Evolutionary conservation across 2,329 filamentous ascomycete species (phyloP), one percentile per base, ranked within the genome.

Genomic region (Phyllosticta citribraziliensis): DNA sequence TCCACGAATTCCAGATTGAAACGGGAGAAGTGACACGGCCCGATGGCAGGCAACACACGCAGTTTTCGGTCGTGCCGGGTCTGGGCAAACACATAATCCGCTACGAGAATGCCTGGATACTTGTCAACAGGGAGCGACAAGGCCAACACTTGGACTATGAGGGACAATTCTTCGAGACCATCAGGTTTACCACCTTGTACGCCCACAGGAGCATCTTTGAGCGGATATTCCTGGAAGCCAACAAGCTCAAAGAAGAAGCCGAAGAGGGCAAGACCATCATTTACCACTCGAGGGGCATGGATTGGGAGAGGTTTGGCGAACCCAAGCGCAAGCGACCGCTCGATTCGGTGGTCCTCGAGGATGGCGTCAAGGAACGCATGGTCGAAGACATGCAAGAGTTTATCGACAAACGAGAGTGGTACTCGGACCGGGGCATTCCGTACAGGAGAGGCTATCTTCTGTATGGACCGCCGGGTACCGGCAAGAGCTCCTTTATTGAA

Each of bases 401-500:
- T 68, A 78, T 96, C 58, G 78, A 79, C 1, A 87, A 88, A 47
- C 84, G 89, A 62, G 84, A 88, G 65, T 97, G 93, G 92, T 97
- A 97, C 70, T 84, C 91, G 56, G 91, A 96, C 68, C 86, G 93
- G n/a, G 93, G 92, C 2, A 96, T 97, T 65, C 93, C 93, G 0
- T 97, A 97, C 69, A 84, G 92, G 19, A 81, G 92, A 61, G 93
- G 92, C 0, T 97, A 97, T 70, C 80, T 97, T 8, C 81, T 97
- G 0, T 91, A 94, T 68, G 92, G 92, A 0, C 91, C 92, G 3
- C 92, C 92, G 0, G 92, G 92, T 0, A 96, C 88, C 52, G 95
- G 91, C 40, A 97, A 96, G 78, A 97, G 88, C 63, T 96, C 91
- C 0, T 97, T 99, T 67, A 97, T 99, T 64, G 91, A 97, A 74